Conservation (phyloP, 2,329 filamentous ascomycete species). For the Colletotrichum simmondsii region DNA sequence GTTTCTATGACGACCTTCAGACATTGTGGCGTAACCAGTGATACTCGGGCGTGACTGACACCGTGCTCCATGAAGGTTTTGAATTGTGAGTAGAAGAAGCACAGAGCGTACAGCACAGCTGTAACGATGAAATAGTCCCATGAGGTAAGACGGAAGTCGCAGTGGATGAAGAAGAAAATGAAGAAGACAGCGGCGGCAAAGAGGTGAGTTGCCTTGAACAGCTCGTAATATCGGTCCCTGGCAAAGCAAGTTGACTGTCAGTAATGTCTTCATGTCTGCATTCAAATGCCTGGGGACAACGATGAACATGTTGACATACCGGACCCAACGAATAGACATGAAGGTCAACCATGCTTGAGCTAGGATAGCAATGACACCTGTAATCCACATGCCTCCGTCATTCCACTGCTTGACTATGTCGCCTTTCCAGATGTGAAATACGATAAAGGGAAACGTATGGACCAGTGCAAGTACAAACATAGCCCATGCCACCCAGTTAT, state of each 20-base stretch:
- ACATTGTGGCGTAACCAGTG: conserved; percentile 37
- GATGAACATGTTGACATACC: conserved; percentile 47
- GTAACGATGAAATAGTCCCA: conserved; percentile 72
- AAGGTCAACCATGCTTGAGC: conserved; percentile 66
- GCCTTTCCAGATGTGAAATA: conserved; percentile 59
- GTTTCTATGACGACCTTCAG: conserved; percentile 56
- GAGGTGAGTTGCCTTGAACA: conserved; percentile 69
- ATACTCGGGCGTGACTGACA: neutral
- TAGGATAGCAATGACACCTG: conserved; percentile 64
- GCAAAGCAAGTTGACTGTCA: neutral
- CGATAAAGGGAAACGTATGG: conserved; percentile 70
- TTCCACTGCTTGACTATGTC: conserved; percentile 59
- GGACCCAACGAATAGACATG: conserved; percentile 58
- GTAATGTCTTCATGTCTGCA: neutral
- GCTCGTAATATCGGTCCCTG: conserved; percentile 67
- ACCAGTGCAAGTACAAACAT: conserved; percentile 67
- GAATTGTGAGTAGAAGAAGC: conserved; percentile 52
- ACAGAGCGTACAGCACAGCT: conserved; percentile 45
- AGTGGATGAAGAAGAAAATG: conserved; percentile 71
- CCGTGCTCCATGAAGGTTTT: conserved; percentile 51
- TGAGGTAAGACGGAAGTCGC: conserved; percentile 63
- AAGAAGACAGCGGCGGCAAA: conserved; percentile 64
- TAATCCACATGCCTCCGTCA: conserved; percentile 61
- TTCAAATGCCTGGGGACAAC: neutral
- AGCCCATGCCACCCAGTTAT: conserved; percentile 64